Base-by-base conservation (phyloP, 2,329 filamentous ascomycete species). In the Aspergillus fischeri region DNA sequence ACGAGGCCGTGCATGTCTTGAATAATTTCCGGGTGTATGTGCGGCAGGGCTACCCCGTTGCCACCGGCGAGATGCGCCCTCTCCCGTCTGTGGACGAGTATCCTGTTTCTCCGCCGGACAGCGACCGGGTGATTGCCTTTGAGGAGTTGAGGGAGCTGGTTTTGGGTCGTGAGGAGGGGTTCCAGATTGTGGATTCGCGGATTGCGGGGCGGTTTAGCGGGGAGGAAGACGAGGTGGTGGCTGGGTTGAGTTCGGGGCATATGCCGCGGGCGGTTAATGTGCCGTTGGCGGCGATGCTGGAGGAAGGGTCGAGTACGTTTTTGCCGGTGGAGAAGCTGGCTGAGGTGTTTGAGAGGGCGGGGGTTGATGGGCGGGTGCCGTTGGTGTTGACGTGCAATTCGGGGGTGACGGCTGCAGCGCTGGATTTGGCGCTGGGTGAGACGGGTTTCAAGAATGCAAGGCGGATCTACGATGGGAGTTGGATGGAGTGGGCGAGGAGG, bases 391-490 rank as follows among this genome's bases (percentile, higher is more conserved):
- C 64, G 7, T 71, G 69, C 28, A 71, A 71, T 48, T 70, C 69
- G 1, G 68, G 69, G 0, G 66, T 70, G 1, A 71, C 69, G 28
- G 69, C 69, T 4, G 60, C 69, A 1, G 64, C 64, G 10, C 38
- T 71, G 27, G 67, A 67, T 49, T 35, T 70, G 49, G 67, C 65
- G 0, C 51, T 70, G 51, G 28, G 54, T 17, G 49, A 57, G 41
- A 58, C 61, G 14, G 67, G 67, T 0, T 64, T 64, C 24, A 41
- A 25, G 10, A 64, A 60, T 52, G 21, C 49, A 21, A 58, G 56
- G 38, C 58, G 67, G 55, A 29, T 71, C 10, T 71, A 71, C 54
- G 69, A 71, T 64, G 69, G 68, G 20, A 71, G 69, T 42, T 71
- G 69, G 69, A 65, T 61, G 56, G 69, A 71, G 50, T 71, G 68